Evolutionary conservation across 2,329 filamentous ascomycete species (phyloP).

Genomic region (Paraphaeosphaeria sporulosa): DNA sequence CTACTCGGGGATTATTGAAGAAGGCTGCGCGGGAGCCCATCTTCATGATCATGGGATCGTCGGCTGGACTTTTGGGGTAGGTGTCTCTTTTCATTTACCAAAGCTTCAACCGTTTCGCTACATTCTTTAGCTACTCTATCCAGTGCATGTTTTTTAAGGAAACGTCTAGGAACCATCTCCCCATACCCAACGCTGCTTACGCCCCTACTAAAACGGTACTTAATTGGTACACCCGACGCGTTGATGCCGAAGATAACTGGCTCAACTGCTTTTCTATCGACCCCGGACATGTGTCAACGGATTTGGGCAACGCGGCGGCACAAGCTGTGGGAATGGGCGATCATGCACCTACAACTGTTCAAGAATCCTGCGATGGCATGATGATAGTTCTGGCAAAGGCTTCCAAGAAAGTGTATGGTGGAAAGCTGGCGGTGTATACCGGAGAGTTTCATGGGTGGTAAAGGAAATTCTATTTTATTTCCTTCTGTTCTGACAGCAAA

Average conservation of each 20-base stretch:
- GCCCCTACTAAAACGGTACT: slow-evolving; percentile 19
- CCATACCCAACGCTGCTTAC: slow-evolving; percentile 20
- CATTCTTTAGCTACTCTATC: neutral
- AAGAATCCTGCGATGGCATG: slow-evolving; percentile 21
- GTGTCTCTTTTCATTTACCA: slow-evolving; percentile 4
- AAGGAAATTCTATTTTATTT: neutral
- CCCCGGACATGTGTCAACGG: slow-evolving; percentile 18
- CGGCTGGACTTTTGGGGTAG: slow-evolving; percentile 15
- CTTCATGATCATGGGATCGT: slow-evolving; percentile 22
- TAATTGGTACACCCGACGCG: slow-evolving; percentile 17
- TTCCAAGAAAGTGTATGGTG: slow-evolving; percentile 6
- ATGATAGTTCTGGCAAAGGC: slow-evolving; percentile 9
- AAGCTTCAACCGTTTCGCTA: neutral
- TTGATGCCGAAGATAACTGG: slow-evolving; percentile 16
- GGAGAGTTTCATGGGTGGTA: neutral
- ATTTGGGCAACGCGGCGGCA: slow-evolving; percentile 17
- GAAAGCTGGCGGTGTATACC: neutral
- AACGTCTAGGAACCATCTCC: slow-evolving; percentile 17
- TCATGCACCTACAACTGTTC: slow-evolving; percentile 9
- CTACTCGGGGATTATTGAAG: slow-evolving; percentile 19
- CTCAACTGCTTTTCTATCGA: slow-evolving; percentile 17
- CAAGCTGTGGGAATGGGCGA: slow-evolving; percentile 9
- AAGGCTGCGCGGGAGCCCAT: slow-evolving; percentile 19
- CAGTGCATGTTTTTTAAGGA: neutral
- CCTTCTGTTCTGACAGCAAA: neutral